Evolutionary conservation across 805 yeast genomes (phyloP).

Genomic region (Candida dendrica): DNA sequence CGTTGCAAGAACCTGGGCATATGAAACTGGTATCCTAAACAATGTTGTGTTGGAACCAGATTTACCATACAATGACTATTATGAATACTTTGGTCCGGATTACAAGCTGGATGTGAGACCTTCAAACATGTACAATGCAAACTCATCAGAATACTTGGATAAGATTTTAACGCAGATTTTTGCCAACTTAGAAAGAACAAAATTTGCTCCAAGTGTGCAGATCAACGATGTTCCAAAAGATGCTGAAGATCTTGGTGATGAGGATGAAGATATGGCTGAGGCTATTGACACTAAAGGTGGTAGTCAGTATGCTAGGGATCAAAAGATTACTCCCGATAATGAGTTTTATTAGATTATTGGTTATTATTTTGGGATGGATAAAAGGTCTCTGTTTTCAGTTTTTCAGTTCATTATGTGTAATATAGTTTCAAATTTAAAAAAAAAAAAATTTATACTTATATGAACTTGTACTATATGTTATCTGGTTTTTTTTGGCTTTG

Average conservation of each 20-base stretch:
- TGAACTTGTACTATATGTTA: too few species aligned
- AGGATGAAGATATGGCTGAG: constrained; percentile 71
- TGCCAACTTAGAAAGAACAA: constrained; percentile 77
- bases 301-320: constrained; percentile 77
- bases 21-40: constrained; percentile 82
- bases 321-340: constrained; percentile 57
- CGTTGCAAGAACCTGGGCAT: constrained; percentile 93
- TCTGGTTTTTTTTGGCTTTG: too few species aligned
- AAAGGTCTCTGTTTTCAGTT: too few species aligned
- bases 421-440: too few species aligned
- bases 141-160: constrained; percentile 85
- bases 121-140: constrained; percentile 93
- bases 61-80: constrained; percentile 89
- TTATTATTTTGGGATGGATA: too few species aligned
- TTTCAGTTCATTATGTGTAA: too few species aligned
- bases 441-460: too few species aligned
- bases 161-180: constrained; percentile 73
- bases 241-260: constrained; percentile 80
- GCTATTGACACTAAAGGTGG: constrained; percentile 92
- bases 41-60: constrained; percentile 70
- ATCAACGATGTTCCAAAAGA: constrained; percentile 85
- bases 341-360: constrained; percentile 47
- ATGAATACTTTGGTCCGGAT: constrained; percentile 96
- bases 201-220: constrained; percentile 96
- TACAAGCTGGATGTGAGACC: constrained; percentile 92